Conservation (phyloP, 2,329 filamentous ascomycete genomes). For the Lachnellula willkommii region DNA sequence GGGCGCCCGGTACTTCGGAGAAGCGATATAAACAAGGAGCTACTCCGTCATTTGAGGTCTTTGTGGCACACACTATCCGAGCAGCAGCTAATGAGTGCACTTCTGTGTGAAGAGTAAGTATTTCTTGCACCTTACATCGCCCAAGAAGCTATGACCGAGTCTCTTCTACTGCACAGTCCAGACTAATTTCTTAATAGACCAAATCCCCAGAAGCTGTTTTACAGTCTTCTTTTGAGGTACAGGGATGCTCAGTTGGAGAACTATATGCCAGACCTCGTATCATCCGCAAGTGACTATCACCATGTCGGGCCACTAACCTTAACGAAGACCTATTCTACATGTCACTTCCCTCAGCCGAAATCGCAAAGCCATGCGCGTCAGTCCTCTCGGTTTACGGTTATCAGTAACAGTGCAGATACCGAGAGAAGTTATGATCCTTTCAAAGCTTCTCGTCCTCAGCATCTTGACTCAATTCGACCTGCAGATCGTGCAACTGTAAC, state of each 20-base stretch:
- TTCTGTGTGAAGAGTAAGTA: conserved; percentile 61
- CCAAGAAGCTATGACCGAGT: background rate
- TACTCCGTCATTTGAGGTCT: conserved; percentile 79
- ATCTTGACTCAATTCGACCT: conserved; percentile 39
- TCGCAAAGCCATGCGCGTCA: conserved; percentile 46
- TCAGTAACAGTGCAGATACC: conserved; percentile 51
- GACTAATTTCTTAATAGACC: conserved; percentile 43
- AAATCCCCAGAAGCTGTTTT: conserved; percentile 93
- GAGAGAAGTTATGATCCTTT: conserved; percentile 81
- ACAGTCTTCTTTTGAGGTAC: conserved; percentile 76
- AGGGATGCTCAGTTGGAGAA: conserved; percentile 81
- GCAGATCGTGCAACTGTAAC: conserved; percentile 31
- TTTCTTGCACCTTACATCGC: background rate
- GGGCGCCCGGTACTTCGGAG: conserved; percentile 53
- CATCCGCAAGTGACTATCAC: conserved; percentile 88
- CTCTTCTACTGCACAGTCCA: conserved; percentile 3
- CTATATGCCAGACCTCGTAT: conserved; percentile 72
- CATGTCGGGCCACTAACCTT: conserved; percentile 59
- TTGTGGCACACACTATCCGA: conserved; percentile 86
- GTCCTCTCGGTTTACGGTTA: conserved; percentile 59
- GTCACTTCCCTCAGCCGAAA: conserved; percentile 49
- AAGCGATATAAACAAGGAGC: conserved; percentile 71
- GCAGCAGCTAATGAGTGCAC: conserved; percentile 61
- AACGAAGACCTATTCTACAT: conserved; percentile 57
- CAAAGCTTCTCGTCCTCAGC: conserved; percentile 51